Evolutionary conservation across 1,139 yeast genomes (phyloP).

Genomic region (Protomyces lactucae-debilis): DNA sequence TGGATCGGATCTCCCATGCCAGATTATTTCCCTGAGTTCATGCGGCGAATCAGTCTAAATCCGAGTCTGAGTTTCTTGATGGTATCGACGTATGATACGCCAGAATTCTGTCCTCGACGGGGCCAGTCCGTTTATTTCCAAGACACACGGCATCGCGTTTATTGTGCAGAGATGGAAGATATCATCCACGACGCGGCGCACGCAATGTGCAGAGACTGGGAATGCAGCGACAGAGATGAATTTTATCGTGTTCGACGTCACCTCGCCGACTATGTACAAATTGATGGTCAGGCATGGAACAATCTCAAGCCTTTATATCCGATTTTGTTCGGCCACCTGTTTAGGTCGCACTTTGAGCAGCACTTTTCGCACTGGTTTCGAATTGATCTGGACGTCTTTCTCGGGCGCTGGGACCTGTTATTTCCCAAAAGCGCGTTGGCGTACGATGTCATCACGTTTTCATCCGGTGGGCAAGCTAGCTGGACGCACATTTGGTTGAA

Average conservation of each 20-base stretch:
- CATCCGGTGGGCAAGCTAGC: neutral
- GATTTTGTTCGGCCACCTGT: neutral
- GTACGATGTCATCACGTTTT: neutral
- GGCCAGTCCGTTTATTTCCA: neutral
- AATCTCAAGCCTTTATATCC: neutral
- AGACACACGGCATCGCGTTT: neutral
- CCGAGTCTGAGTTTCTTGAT: neutral
- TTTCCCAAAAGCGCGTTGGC: neutral
- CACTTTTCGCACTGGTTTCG: conserved; percentile 2
- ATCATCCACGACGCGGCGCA: neutral
- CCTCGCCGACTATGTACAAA: neutral
- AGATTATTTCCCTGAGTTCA: neutral
- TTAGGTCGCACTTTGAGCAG: neutral
- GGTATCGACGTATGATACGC: neutral
- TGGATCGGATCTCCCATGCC: conserved; percentile 5
- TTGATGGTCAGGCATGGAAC: neutral
- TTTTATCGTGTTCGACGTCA: neutral
- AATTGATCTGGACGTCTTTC: neutral
- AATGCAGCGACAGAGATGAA: neutral
- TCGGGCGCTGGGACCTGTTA: neutral
- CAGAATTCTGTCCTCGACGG: neutral
- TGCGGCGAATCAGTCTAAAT: neutral
- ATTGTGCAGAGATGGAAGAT: neutral
- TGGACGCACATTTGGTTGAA: conserved; percentile 2
- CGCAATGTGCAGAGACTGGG: neutral